A percentile compares a stretch with the other conserved stretches of the same genome.
Evolutionary conservation across 139 green algal species (phyloP).

Genomic region (Desmodesmus armatus): DNA sequence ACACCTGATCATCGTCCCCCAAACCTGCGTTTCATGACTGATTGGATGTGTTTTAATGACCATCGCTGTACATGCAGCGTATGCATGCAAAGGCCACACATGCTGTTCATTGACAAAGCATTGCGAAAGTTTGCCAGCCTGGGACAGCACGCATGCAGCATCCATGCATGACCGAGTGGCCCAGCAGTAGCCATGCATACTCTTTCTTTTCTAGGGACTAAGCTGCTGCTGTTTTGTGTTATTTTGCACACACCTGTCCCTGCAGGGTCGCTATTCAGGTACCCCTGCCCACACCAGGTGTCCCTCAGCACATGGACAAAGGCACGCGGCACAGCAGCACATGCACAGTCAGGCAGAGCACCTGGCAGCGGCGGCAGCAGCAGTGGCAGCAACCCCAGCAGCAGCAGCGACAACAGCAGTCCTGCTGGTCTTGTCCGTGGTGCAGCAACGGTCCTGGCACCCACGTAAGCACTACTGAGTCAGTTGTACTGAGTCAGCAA

Average conservation of each 20-base stretch:
- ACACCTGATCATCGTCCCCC: too few relatives aligned
- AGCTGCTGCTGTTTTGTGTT: background rate
- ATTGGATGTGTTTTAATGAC: too few relatives aligned
- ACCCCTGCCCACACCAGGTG: too few relatives aligned
- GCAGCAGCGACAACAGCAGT: background rate
- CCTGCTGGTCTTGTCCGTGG: background rate
- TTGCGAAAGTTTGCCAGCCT: background rate
- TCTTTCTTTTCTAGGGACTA: background rate
- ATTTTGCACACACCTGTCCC: too few relatives aligned
- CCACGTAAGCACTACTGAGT: slow-evolving; percentile 29
- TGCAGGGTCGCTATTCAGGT: too few relatives aligned
- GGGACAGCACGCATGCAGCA: background rate
- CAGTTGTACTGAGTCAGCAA: too few relatives aligned
- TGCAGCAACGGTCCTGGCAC: slow-evolving; percentile 12
- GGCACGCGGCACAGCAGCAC: background rate
- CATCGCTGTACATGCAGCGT: too few relatives aligned
- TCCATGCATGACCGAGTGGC: background rate
- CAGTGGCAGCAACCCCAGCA: background rate
- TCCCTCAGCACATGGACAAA: too few relatives aligned
- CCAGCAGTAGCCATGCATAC: background rate
- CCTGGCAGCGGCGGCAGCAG: background rate
- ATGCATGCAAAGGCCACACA: background rate
- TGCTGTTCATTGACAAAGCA: background rate
- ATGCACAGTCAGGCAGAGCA: background rate
- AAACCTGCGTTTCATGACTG: too few relatives aligned